Evolutionary conservation across 139 green algal genomes (phyloP), one percentile per base, ranked within the genome.

Genomic region (Coelastrella sp.): DNA sequence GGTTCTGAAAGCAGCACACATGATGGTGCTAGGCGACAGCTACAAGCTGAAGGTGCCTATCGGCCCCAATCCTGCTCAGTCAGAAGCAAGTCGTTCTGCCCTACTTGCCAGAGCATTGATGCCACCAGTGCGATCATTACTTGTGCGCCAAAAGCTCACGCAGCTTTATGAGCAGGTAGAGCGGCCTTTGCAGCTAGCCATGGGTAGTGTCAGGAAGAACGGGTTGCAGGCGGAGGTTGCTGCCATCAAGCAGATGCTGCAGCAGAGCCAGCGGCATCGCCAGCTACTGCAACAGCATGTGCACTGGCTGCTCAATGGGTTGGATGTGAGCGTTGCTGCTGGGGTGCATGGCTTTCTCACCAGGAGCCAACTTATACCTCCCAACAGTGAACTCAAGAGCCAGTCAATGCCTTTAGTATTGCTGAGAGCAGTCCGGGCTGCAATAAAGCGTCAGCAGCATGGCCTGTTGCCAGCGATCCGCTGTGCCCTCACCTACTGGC

Each of bases 31-130:
- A 43, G n/a, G 60, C 19, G 37, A 40, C n/a, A 32, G 15, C 21
- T 85, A 37, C 19, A 74, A 38, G 27, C 43, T 85, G 27, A 38
- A 73, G 8, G 30, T 77, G 23, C 79, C 79, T 23, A 19, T 85
- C 19, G 27, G 51, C 1, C 4, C 7, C 34, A 35, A 13, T 27
- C 45, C 34, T 15, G 34, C 51, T 17, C 30, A 43, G 17, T 25
- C 60, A 5, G 19, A 35, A 38, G 79, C 79, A 30, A 67, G 62
- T 15, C 63, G 63, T 8, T 27, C 45, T 25, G 63, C 63, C 17
- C 40, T 85, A 63, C 63, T 85, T 3, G 63, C 43, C 11, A 50
- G 63, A 9, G 79, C 79, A 9, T 32, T 85, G 62, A 74, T 76
- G 60, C 60, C 79, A 15, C 79, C 63, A 2, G 30, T 85, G 41